Percentiles rank a stretch among this genome's conserved stretches.
phyloP scores from a whole-genome alignment of 176 grass and related monocot genomes.

The Triticum timopheevii region DNA sequence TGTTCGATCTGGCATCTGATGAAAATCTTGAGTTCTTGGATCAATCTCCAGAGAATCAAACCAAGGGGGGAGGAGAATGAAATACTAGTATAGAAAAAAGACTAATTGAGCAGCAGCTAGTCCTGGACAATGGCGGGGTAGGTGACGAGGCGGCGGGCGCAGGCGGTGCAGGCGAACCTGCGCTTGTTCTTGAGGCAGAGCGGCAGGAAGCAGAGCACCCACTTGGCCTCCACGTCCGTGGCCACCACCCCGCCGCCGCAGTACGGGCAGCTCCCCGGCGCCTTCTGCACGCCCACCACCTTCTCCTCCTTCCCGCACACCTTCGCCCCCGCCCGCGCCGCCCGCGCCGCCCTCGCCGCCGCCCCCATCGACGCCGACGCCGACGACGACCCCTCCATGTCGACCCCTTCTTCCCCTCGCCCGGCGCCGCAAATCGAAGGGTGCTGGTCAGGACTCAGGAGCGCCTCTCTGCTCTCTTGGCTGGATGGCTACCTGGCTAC shows the following conservation, averaged over 20 bases:
- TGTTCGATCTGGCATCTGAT: no score
- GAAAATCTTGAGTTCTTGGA: no score
- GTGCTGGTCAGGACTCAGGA: no score
- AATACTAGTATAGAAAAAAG: no score
- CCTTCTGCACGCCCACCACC: slow-evolving; percentile 60
- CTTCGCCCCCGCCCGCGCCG: neutral
- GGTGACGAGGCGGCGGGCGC: slow-evolving; percentile 57
- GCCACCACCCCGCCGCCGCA: slow-evolving; percentile 71
- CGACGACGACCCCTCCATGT: neutral
- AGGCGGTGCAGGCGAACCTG: slow-evolving; percentile 64
- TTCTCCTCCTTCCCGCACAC: slow-evolving; percentile 62
- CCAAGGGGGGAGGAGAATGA: no score
- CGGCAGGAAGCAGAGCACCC: slow-evolving; percentile 65
- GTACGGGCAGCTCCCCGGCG: slow-evolving; percentile 82
- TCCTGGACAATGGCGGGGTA: slow-evolving; percentile 56
- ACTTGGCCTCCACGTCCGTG: slow-evolving; percentile 59
- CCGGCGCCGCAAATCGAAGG: neutral
- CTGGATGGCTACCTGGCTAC: neutral
- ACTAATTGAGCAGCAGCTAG: neutral
- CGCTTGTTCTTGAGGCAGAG: slow-evolving; percentile 62
- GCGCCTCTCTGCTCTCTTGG: neutral
- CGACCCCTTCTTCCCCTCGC: neutral
- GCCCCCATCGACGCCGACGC: neutral
- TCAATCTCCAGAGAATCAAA: no score
- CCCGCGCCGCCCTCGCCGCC: neutral